phyloP scores from a whole-genome alignment of 2,329 filamentous ascomycete genomes.

The Pestalotiopsis fici region DNA sequence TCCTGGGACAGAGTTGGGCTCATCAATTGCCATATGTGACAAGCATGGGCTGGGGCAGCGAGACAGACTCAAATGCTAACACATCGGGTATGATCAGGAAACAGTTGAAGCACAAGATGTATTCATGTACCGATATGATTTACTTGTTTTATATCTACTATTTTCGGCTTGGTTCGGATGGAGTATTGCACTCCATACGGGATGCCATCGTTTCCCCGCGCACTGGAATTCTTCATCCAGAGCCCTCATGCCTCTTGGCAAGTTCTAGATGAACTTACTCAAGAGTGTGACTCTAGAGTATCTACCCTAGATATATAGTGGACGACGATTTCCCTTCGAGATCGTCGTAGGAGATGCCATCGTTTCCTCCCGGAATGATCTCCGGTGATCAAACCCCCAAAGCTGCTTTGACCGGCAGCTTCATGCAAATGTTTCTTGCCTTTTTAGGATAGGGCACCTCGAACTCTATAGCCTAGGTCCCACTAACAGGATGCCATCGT shows the following conservation, averaged over 20 bases:
- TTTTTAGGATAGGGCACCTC: slow-evolving; percentile 13
- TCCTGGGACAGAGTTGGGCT: too few relatives aligned
- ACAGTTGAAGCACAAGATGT: too few relatives aligned
- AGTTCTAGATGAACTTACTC: slow-evolving; percentile 2
- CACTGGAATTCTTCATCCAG: slow-evolving; percentile 17
- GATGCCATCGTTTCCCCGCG: slow-evolving; percentile 30
- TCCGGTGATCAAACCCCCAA: slow-evolving; percentile 18
- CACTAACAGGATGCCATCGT: slow-evolving; percentile 32
- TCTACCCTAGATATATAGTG: slow-evolving; percentile 2
- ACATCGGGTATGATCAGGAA: too few relatives aligned
- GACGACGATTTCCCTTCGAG: not conserved
- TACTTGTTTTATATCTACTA: not conserved
- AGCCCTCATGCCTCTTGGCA: slow-evolving; percentile 17
- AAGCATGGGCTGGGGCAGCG: too few relatives aligned
- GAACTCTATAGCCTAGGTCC: not conserved
- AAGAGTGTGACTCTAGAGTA: not conserved
- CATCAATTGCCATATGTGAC: too few relatives aligned
- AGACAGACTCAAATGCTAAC: too few relatives aligned
- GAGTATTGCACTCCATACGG: slow-evolving; percentile 15
- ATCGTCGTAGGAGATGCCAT: slow-evolving; percentile 26
- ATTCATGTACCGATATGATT: not conserved
- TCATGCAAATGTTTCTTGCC: slow-evolving; percentile 2
- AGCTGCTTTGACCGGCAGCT: slow-evolving; percentile 11
- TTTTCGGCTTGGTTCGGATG: slow-evolving; percentile 8
- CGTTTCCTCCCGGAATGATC: slow-evolving; percentile 25